phyloP scores from a whole-genome alignment of 441 rosid species.

The Pelargonium citronellum region DNA sequence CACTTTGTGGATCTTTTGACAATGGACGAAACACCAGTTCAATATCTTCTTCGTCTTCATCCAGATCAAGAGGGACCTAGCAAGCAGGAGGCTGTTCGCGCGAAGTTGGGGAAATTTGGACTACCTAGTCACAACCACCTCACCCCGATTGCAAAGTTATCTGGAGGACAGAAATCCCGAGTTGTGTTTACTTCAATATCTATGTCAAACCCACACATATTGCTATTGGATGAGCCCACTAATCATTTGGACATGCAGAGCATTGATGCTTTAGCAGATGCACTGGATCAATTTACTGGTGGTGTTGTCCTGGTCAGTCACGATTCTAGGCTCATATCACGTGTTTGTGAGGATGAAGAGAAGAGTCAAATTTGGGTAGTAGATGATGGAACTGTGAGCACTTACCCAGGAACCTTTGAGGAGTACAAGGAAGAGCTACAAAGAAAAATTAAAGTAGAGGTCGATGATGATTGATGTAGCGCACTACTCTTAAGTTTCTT shows the following conservation, averaged over 20 bases:
- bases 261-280: constrained; percentile 77
- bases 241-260: constrained; percentile 95
- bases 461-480: constrained; percentile 39
- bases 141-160: constrained; percentile 69
- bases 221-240: constrained; percentile 82
- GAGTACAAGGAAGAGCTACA: constrained; percentile 80
- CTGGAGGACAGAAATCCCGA: constrained; percentile 87
- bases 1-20: constrained; percentile 83
- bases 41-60: constrained; percentile 88
- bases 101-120: constrained; percentile 90
- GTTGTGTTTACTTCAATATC: constrained; percentile 88
- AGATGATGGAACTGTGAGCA: constrained; percentile 57
- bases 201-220: constrained; percentile 82
- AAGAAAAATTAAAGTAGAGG: constrained; percentile 75
- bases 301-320: constrained; percentile 91
- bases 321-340: constrained; percentile 81
- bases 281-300: constrained; percentile 78
- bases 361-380: constrained; percentile 81
- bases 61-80: constrained; percentile 90
- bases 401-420: constrained; percentile 60
- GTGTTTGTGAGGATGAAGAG: constrained; percentile 79
- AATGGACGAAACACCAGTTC: constrained; percentile 88
- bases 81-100: constrained; percentile 86
- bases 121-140: constrained; percentile 88
- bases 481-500: neutral